A percentile compares a stretch with the other conserved stretches of the same genome.
Evolutionary conservation across 805 yeast species (phyloP).

Genomic region (Yamadazyma kitorensis): DNA sequence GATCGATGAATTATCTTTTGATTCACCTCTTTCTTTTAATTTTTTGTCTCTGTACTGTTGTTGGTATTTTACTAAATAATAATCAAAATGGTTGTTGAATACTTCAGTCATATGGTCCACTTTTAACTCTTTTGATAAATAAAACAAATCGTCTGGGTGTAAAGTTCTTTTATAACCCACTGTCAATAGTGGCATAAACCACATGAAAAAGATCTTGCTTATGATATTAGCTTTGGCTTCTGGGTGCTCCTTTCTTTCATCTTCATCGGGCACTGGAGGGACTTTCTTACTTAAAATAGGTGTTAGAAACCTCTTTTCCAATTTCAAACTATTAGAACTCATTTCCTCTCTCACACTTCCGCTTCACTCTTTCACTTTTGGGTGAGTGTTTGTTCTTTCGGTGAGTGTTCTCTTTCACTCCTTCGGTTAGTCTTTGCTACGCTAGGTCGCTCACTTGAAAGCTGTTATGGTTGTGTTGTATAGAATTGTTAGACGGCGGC

Average conservation of each 20-base stretch:
- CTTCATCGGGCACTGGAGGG: conserved; percentile 53
- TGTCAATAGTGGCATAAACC: conserved; percentile 62
- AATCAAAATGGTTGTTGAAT: conserved; percentile 21
- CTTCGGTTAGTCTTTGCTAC: no score
- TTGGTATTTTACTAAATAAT: conserved; percentile 20
- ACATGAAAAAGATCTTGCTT: conserved; percentile 54
- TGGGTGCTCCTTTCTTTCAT: conserved; percentile 50
- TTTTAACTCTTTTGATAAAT: conserved; percentile 31
- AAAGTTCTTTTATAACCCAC: conserved; percentile 74
- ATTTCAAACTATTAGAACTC: conserved; percentile 1
- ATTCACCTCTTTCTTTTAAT: conserved; percentile 24
- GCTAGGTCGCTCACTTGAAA: no score
- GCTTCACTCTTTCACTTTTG: no score
- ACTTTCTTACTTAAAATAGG: conserved; percentile 36
- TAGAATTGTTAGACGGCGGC: no score
- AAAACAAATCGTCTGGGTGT: conserved; percentile 58
- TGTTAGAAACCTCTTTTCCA: conserved; percentile 33
- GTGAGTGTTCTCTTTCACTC: no score
- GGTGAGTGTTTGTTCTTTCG: no score
- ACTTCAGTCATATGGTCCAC: conserved; percentile 28
- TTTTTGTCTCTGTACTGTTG: conserved; percentile 22
- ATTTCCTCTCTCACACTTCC: not conserved
- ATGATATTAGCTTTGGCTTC: conserved; percentile 35
- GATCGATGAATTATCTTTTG: conserved; percentile 17
- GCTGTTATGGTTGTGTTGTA: no score